A percentile compares a stretch with the other conserved stretches of the same genome.
Conservation (phyloP, 83 land plant species). For the Picea abies region DNA sequence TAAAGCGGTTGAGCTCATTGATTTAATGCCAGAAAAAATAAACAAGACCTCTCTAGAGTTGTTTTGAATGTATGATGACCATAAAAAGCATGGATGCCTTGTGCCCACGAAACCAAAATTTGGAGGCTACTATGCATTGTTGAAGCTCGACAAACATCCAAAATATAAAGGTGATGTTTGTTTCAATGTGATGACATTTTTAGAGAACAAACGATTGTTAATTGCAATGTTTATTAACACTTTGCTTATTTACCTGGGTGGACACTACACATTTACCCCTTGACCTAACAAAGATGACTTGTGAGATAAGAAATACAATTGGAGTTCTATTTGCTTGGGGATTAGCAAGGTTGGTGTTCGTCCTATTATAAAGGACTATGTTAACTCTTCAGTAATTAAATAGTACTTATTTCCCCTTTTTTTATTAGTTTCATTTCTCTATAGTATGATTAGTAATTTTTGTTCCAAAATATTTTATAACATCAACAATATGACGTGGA, state of each 20-base stretch:
- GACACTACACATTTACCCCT: slow-evolving; percentile 97
- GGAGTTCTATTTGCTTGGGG: slow-evolving; percentile 90
- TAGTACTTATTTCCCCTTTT: neutral
- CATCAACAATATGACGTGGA: neutral
- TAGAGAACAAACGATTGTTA: neutral
- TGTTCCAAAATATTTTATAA: no score
- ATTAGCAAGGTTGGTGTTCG: slow-evolving; percentile 71
- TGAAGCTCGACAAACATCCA: slow-evolving; percentile 96
- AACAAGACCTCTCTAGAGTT: slow-evolving; percentile 55
- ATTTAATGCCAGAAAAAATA: no score
- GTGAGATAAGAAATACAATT: slow-evolving; percentile 71
- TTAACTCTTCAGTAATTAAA: neutral
- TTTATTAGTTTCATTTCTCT: neutral
- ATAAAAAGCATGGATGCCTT: slow-evolving; percentile 68
- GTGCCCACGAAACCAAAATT: slow-evolving; percentile 81
- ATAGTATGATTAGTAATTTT: neutral
- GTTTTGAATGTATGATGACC: slow-evolving; percentile 96
- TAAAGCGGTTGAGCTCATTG: no score
- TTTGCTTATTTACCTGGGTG: slow-evolving; percentile 53
- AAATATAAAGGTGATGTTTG: slow-evolving; percentile 80
- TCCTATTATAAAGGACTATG: neutral
- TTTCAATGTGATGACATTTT: neutral
- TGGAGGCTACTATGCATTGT: slow-evolving; percentile 93
- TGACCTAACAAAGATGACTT: slow-evolving; percentile 94
- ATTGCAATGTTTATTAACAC: slow-evolving; percentile 3